phyloP scores from a whole-genome alignment of 2,329 filamentous ascomycete species.

The Pyrenophora teres region DNA sequence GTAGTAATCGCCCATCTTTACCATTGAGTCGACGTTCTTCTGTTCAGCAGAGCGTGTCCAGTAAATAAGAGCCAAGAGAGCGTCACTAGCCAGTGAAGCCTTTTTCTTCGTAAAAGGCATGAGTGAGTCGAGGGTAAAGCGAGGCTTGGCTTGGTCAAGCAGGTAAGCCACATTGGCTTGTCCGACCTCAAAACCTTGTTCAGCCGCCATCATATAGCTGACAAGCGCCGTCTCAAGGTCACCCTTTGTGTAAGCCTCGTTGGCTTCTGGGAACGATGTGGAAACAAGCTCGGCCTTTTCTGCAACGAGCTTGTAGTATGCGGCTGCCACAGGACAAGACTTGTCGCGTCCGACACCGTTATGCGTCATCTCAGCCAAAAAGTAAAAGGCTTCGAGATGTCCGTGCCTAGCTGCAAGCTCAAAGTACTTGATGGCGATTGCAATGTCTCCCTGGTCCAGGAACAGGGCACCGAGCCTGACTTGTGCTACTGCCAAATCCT shows the following conservation, averaged over 20 bases:
- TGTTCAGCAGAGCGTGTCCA: constrained; percentile 96
- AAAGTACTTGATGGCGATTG: constrained; percentile 81
- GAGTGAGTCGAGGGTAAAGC: constrained; percentile 59
- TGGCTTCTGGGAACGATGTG: constrained; percentile 81
- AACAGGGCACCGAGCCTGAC: constrained; percentile 83
- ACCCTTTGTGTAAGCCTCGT: constrained; percentile 77
- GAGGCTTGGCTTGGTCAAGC: constrained; percentile 66
- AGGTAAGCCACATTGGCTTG: constrained; percentile 91
- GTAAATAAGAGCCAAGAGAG: constrained; percentile 78
- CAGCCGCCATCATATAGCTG: constrained; percentile 82
- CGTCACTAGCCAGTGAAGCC: constrained; percentile 59
- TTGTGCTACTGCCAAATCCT: constrained; percentile 79
- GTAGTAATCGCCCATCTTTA: constrained; percentile 99
- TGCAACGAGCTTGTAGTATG: constrained; percentile 86
- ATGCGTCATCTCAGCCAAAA: constrained; percentile 84
- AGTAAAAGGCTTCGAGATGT: constrained; percentile 89
- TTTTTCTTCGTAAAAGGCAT: constrained; percentile 53
- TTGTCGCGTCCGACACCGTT: constrained; percentile 80
- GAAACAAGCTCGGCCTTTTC: constrained; percentile 88
- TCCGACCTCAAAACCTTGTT: constrained; percentile 87
- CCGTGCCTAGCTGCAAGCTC: constrained; percentile 82
- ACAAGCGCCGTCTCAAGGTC: constrained; percentile 81
- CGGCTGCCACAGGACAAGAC: constrained; percentile 75
- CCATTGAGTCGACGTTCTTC: constrained; percentile 86
- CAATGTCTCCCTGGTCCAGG: constrained; percentile 84